Conservation (phyloP, 257 asterid genomes). For the Ophiorrhiza pumila region DNA sequence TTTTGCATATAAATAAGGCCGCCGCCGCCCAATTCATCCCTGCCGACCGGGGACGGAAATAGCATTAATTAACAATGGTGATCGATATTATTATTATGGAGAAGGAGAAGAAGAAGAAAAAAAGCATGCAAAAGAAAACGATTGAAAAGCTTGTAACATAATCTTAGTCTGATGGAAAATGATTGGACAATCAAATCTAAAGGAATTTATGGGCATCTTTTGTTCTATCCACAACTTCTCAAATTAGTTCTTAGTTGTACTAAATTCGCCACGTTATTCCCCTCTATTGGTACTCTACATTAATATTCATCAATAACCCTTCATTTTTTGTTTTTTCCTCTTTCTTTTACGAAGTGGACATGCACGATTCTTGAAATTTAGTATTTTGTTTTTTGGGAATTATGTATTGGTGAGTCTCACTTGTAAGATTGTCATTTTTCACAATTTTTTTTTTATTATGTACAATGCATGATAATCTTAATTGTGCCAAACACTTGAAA, state of each 20-base stretch:
- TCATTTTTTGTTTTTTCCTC: no score
- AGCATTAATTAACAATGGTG: not conserved
- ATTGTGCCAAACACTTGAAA: no score
- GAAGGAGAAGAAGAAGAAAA: not conserved
- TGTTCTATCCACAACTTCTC: no score
- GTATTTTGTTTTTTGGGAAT: no score
- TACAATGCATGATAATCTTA: no score
- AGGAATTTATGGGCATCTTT: not conserved
- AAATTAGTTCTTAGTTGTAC: not conserved
- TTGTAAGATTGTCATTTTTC: no score
- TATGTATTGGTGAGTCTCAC: no score
- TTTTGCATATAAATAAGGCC: not conserved
- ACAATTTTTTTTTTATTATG: no score
- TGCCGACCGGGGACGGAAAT: constrained; percentile 7
- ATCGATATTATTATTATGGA: not conserved
- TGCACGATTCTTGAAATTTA: no score
- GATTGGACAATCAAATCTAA: not conserved
- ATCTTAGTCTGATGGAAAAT: not conserved
- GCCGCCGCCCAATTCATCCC: constrained; percentile 11
- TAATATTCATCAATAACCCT: not conserved
- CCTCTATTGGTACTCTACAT: not conserved
- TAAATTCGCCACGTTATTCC: constrained; percentile 6
- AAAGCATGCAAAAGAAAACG: constrained; percentile 5
- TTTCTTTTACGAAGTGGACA: no score
- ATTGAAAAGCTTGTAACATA: constrained; percentile 1